Percentiles rank a stretch among this genome's conserved stretches.
Evolutionary conservation across 1,284 basidiomycete genomes (phyloP).

Genomic region (Puccinia novopanici): DNA sequence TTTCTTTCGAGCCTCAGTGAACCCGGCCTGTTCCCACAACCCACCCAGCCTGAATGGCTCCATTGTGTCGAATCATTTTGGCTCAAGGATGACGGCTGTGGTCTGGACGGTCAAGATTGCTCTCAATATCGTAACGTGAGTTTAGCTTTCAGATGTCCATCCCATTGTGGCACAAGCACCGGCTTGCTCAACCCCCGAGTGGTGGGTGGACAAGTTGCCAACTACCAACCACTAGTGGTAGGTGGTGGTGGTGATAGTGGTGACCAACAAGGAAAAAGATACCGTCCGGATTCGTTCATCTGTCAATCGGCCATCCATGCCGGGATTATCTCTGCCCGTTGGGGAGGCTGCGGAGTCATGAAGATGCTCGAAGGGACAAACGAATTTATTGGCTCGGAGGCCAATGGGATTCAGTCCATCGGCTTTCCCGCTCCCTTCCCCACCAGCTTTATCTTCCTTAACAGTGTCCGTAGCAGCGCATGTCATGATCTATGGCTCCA

Average conservation of each 20-base stretch:
- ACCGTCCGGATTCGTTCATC: conserved; percentile 57
- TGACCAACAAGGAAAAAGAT: conserved; percentile 51
- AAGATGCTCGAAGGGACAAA: conserved; percentile 53
- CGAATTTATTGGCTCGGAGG: conserved; percentile 48
- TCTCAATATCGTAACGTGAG: background rate
- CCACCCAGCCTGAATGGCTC: conserved; percentile 20
- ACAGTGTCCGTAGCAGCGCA: background rate
- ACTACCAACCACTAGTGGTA: conserved; percentile 28
- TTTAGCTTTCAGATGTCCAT: conserved; percentile 27
- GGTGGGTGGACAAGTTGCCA: conserved; percentile 6
- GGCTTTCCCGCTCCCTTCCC: conserved; percentile 56
- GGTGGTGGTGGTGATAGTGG: conserved; percentile 15
- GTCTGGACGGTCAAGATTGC: conserved; percentile 21
- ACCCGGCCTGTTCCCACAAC: conserved; percentile 6
- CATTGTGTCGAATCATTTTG: conserved; percentile 27
- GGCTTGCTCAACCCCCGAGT: conserved; percentile 30
- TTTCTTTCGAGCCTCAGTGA: conserved; percentile 16
- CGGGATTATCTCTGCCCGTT: conserved; percentile 53
- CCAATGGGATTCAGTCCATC: conserved; percentile 55
- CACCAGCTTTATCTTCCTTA: conserved; percentile 53
- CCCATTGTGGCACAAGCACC: conserved; percentile 18
- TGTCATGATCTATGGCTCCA: conserved; percentile 54
- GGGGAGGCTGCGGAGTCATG: conserved; percentile 56
- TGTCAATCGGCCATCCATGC: conserved; percentile 59
- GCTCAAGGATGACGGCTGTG: conserved; percentile 39